These are phyloP conservation scores for Lathyrus sativus DNA, from an alignment of 306 rosid genomes.

Conservation along the genomic window DNA sequence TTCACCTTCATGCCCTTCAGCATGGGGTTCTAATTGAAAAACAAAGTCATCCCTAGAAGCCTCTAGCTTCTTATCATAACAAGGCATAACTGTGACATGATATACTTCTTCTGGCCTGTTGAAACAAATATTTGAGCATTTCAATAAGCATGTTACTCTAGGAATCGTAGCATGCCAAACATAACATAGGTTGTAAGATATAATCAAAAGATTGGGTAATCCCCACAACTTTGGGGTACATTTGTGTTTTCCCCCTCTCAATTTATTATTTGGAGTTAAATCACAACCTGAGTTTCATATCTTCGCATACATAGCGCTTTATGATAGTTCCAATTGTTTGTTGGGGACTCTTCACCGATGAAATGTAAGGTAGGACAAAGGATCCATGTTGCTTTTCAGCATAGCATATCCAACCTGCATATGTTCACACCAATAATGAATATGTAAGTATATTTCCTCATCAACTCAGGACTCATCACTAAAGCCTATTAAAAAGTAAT, in stretches of 20 bases:
- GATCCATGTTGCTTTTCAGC: slow-evolving; percentile 97
- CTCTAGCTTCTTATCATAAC: slow-evolving; percentile 97
- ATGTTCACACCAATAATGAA: slow-evolving; percentile 20
- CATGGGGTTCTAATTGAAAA: slow-evolving; percentile 53
- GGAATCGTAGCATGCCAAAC: slow-evolving; percentile 26
- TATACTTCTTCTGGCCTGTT: slow-evolving; percentile 81
- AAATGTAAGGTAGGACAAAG: slow-evolving; percentile 76
- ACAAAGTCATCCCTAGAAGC: slow-evolving; percentile 91
- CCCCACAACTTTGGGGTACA: slow-evolving; percentile 13
- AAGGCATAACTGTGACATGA: slow-evolving; percentile 98
- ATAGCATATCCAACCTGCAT: slow-evolving; percentile 97
- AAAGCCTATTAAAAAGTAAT: slow-evolving; percentile 30
- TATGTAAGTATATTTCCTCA: neutral
- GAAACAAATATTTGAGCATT: slow-evolving; percentile 25
- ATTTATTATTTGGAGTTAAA: slow-evolving; percentile 28
- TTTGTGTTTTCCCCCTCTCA: neutral
- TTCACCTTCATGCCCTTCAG: slow-evolving; percentile 45
- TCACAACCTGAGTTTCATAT: slow-evolving; percentile 73
- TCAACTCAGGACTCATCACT: neutral
- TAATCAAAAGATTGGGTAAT: slow-evolving; percentile 11
- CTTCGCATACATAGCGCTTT: slow-evolving; percentile 63
- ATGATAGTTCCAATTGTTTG: slow-evolving; percentile 84
- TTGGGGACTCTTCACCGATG: slow-evolving; percentile 91
- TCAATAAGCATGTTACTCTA: slow-evolving; percentile 11
- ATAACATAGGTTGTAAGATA: slow-evolving; percentile 17